These are phyloP conservation scores for Phlebopus sp. DNA, from an alignment of 1,284 basidiomycete species.

Conservation along the genomic window DNA sequence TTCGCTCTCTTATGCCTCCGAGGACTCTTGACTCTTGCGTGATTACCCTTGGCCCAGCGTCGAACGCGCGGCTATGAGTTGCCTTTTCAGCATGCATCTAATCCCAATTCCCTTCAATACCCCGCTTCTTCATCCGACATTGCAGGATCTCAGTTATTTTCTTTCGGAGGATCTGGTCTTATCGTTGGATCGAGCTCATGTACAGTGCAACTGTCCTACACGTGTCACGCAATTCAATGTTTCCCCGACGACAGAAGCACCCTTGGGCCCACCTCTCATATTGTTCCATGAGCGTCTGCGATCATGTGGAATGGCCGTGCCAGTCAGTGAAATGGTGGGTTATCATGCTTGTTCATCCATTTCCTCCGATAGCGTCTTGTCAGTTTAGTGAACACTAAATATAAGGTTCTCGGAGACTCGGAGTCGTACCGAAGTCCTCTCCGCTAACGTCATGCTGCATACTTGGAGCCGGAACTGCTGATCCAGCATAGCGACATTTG, in stretches of 20 bases:
- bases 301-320: too few species aligned
- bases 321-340: not conserved
- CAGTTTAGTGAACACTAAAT: slow-evolving; percentile 4
- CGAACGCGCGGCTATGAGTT: not conserved
- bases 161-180: slow-evolving; percentile 24
- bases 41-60: slow-evolving; percentile 21
- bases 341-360: not conserved
- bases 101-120: too few species aligned
- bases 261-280: not conserved
- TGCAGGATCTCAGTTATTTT: slow-evolving; percentile 6
- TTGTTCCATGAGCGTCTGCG: too few species aligned
- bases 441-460: slow-evolving; percentile 1
- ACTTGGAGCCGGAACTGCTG: not conserved
- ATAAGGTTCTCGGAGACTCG: slow-evolving; percentile 3
- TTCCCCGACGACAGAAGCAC: not conserved
- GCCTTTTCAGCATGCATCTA: not conserved
- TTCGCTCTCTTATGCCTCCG: not conserved
- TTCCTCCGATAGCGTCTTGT: slow-evolving; percentile 16
- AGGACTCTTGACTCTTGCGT: not conserved
- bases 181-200: slow-evolving; percentile 20
- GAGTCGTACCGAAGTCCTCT: slow-evolving; percentile 1
- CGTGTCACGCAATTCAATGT: slow-evolving; percentile 21
- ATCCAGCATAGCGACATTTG: not conserved
- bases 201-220: slow-evolving; percentile 9
- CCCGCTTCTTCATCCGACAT: not conserved